Base-by-base conservation (phyloP, 2,329 filamentous ascomycete genomes). In the Dactylellina drechsleri region DNA sequence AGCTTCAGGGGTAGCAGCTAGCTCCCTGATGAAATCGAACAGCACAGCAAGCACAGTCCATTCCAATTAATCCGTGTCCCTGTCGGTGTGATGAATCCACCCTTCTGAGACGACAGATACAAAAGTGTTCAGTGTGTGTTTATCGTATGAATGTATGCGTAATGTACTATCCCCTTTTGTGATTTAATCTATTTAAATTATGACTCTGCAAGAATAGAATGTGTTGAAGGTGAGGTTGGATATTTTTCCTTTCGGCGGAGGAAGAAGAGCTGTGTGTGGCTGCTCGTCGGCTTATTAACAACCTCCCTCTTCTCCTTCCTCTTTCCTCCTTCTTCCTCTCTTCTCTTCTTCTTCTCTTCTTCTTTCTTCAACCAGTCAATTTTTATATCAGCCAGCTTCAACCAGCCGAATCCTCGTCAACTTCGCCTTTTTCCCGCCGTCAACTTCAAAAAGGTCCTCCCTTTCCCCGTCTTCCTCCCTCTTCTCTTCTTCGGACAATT, bases 321-420 rank as follows among this genome's bases (percentile, higher is more conserved):
- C 60, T 49, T 20, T 26, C n/a, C 47, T 28, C 56, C 41, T 45
- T 58, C 43, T 41, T 56, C 23, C 43, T 59, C 43, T 54, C 28
- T 23, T 52, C 45, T 56, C 47, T 41, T 50, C 31, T 43, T 26
- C 56, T 41, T 40, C 23, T 52, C 41, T 54, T 36, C 26, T 54
- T 36, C 26, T 54, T 54, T 23, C 26, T 54, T 43, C 31, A 36
- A 60, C 57, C 57, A 60, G 57, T 60, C 57, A 60, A 60, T 60
- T 60, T 60, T 60, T 60, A 60, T 60, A 60, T 60, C 67, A 72
- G 67, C 67, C 67, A 72, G 41, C 64, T 41, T 47, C 59, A 61
- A 60, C 56, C 49, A 70, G 57, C 57, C 57, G 47, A 60, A 47
- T 13, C 31, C 31, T 36, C 57, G 57, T 60, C 57, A 60, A 60